Percentiles rank a stretch among this genome's conserved stretches.
phyloP scores from a whole-genome alignment of 192 early-diverging fungal genomes.

The Backusella circina region DNA sequence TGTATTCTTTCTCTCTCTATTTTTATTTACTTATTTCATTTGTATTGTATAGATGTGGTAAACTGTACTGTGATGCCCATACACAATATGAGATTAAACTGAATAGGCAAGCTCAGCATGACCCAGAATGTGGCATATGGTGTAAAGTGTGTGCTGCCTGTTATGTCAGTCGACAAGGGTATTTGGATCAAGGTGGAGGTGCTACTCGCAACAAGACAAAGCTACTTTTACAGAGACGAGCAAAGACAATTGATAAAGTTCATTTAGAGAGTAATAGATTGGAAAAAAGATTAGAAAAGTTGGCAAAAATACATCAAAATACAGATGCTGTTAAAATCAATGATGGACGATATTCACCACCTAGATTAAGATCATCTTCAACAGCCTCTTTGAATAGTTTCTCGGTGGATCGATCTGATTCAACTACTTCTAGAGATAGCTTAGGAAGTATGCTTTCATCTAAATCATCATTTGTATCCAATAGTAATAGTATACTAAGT shows the following conservation, averaged over 20 bases:
- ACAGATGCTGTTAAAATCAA: constrained; percentile 4
- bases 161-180: constrained; percentile 39
- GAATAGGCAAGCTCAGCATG: constrained; percentile 55
- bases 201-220: constrained; percentile 45
- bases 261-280: constrained; percentile 69
- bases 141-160: constrained; percentile 61
- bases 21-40: neutral
- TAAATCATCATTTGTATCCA: constrained; percentile 8
- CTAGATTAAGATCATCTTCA: neutral
- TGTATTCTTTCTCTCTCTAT: neutral
- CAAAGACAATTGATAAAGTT: constrained; percentile 50
- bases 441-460: constrained; percentile 21
- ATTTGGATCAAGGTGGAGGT: constrained; percentile 39
- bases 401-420: constrained; percentile 12
- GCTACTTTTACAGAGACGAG: constrained; percentile 46
- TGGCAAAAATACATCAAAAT: constrained; percentile 27
- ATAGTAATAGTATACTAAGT: constrained; percentile 25
- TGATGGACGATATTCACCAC: neutral
- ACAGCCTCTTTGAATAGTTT: neutral
- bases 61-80: constrained; percentile 59
- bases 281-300: constrained; percentile 69
- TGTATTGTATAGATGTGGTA: constrained; percentile 55
- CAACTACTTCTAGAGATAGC: constrained; percentile 27
- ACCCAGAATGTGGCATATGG: constrained; percentile 48
- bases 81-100: constrained; percentile 55